A percentile compares a stretch with the other conserved stretches of the same genome.
phyloP scores from a whole-genome alignment of 2,329 filamentous ascomycete species.

The Sporothrix phasma region DNA sequence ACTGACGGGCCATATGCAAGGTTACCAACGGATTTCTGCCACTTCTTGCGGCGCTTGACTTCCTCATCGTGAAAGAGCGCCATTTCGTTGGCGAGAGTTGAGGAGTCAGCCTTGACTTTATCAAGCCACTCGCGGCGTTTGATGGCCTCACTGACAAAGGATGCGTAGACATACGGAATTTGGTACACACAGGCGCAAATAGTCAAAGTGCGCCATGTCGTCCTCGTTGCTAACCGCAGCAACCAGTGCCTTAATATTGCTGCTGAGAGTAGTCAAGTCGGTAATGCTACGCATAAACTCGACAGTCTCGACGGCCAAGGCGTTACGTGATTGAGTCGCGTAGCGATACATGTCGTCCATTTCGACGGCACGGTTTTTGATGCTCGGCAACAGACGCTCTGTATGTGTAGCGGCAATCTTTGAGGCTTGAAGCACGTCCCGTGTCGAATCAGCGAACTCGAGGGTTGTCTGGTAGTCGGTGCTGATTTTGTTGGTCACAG shows the following conservation, averaged over 20 bases:
- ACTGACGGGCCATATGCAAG: conserved; percentile 53
- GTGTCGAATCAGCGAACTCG: conserved; percentile 53
- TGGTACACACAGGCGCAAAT: conserved; percentile 70
- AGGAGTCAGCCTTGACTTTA: conserved; percentile 79
- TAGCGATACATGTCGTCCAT: conserved; percentile 52
- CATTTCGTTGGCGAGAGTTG: conserved; percentile 84
- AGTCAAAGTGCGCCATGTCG: conserved; percentile 69
- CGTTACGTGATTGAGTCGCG: conserved; percentile 57
- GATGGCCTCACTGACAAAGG: conserved; percentile 76
- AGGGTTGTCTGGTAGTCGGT: conserved; percentile 75
- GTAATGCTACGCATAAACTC: conserved; percentile 76
- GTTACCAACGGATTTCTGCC: conserved; percentile 76
- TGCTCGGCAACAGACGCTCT: conserved; percentile 48
- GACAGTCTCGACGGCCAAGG: conserved; percentile 53
- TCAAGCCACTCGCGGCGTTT: conserved; percentile 83
- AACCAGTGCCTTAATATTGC: conserved; percentile 62
- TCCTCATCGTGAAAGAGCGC: conserved; percentile 89
- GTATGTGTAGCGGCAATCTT: conserved; percentile 56
- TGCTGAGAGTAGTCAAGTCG: conserved; percentile 64
- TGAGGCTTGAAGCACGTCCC: conserved; percentile 50
- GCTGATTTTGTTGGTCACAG: conserved; percentile 74
- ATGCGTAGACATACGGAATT: conserved; percentile 81
- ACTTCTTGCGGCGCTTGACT: conserved; percentile 74
- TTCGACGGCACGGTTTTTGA: conserved; percentile 46
- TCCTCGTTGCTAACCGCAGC: conserved; percentile 63